Conservation (phyloP, 2,329 filamentous ascomycete genomes). For the Rhinocladiella mackenziei region DNA sequence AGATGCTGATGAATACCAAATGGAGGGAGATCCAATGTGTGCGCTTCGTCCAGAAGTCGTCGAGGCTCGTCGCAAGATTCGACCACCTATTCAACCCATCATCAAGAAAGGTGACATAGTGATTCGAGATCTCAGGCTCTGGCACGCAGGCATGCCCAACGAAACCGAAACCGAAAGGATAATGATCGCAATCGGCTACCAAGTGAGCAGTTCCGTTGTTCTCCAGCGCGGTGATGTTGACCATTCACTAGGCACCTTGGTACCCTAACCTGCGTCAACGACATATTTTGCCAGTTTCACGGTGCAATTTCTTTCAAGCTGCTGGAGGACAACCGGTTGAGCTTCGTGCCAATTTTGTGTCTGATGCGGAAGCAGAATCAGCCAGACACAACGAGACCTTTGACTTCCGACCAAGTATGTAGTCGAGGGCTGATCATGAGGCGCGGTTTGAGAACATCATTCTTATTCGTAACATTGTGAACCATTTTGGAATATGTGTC, state of each 20-base stretch:
- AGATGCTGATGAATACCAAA: constrained; percentile 9
- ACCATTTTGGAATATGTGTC: too few species aligned
- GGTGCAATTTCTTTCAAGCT: constrained; percentile 8
- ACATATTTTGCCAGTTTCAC: constrained; percentile 5
- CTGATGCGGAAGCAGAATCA: too few species aligned
- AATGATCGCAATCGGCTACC: constrained; percentile 28
- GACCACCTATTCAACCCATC: constrained; percentile 30
- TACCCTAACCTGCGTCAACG: constrained; percentile 10
- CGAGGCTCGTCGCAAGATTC: constrained; percentile 27
- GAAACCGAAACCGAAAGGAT: constrained; percentile 29
- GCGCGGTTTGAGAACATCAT: too few species aligned
- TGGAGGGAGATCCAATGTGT: constrained; percentile 20
- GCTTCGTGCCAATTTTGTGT: constrained; percentile 2
- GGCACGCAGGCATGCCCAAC: constrained; percentile 38
- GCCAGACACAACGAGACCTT: too few species aligned
- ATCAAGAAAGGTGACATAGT: constrained; percentile 31
- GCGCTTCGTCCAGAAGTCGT: constrained; percentile 19
- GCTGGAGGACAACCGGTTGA: too few species aligned
- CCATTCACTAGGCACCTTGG: constrained; percentile 10
- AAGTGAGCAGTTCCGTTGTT: background rate
- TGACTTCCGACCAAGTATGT: too few species aligned
- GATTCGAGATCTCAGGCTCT: constrained; percentile 33
- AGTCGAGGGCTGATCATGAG: too few species aligned
- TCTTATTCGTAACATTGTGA: too few species aligned
- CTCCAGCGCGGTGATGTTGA: background rate